Evolutionary conservation across 2,329 filamentous ascomycete genomes (phyloP).

Genomic region (Colletotrichum gigasporum): DNA sequence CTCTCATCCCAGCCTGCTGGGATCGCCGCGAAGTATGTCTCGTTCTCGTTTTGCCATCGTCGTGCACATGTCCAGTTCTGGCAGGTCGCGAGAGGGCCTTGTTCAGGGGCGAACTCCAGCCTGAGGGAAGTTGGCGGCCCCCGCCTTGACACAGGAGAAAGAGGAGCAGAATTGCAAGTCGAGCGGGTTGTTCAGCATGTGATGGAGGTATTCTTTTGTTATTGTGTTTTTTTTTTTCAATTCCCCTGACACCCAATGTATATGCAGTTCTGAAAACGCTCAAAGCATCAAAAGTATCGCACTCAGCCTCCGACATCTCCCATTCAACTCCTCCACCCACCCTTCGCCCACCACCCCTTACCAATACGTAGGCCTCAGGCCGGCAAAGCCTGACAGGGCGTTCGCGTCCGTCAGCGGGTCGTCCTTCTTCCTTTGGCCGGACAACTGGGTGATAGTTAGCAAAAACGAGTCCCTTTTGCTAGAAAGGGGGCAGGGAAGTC

Average conservation of each 20-base stretch:
- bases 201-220: neutral
- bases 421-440: conserved; percentile 77
- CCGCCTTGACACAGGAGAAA: neutral
- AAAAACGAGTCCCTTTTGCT: no score
- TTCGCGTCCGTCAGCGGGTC: conserved; percentile 61
- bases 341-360: conserved; percentile 43
- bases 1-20: no score
- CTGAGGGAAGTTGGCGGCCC: no score
- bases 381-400: conserved; percentile 64
- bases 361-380: conserved; percentile 69
- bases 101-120: no score
- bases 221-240: neutral
- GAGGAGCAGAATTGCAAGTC: no score
- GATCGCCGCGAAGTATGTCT: no score
- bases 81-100: no score
- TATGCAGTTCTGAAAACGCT: conserved; percentile 31
- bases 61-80: no score
- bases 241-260: conserved; percentile 18
- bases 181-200: neutral
- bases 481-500: conserved; percentile 34
- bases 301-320: neutral
- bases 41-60: no score
- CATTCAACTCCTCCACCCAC: neutral
- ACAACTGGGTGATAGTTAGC: conserved; percentile 56
- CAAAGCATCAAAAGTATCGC: conserved; percentile 15